These are phyloP conservation scores for Ampelomyces quisqualis DNA, from an alignment of 2,329 filamentous ascomycete genomes.

Conservation along the genomic window DNA sequence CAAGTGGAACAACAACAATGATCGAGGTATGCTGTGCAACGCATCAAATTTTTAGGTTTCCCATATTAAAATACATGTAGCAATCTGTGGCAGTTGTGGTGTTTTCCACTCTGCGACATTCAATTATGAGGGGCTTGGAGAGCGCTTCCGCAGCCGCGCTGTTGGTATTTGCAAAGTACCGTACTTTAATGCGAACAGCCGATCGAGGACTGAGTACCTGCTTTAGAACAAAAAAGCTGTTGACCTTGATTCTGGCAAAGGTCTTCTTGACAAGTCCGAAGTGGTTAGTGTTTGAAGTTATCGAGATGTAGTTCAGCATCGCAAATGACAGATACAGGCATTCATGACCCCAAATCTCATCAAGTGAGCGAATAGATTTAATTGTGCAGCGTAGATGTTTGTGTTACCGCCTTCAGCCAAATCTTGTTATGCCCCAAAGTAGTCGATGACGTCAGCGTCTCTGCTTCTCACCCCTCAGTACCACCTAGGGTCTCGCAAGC, in stretches of 20 bases:
- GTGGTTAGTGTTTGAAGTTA: too few species aligned
- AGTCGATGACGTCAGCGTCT: too few species aligned
- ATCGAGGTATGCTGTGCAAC: constrained; percentile 10
- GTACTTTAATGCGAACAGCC: constrained; percentile 41
- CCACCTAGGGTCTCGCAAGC: too few species aligned
- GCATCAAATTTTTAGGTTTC: background rate
- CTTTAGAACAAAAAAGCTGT: constrained; percentile 5
- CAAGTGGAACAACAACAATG: constrained; percentile 37
- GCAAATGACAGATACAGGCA: too few species aligned
- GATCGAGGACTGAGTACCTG: constrained; percentile 27
- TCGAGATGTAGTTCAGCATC: too few species aligned
- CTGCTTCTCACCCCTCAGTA: too few species aligned
- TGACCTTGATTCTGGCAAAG: background rate
- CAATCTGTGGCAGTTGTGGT: constrained; percentile 46
- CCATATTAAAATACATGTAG: constrained; percentile 11
- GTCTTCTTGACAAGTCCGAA: too few species aligned
- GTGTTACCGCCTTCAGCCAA: too few species aligned
- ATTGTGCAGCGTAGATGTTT: too few species aligned
- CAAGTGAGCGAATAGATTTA: too few species aligned
- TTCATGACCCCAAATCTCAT: too few species aligned
- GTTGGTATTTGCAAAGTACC: constrained; percentile 45
- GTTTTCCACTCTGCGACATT: constrained; percentile 31
- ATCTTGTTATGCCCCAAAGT: too few species aligned
- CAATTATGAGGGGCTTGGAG: constrained; percentile 18
- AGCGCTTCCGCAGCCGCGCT: constrained; percentile 30